These are phyloP conservation scores for Exophiala lecanii-corni DNA, from an alignment of 2,329 filamentous ascomycete species.

Conservation along the genomic window DNA sequence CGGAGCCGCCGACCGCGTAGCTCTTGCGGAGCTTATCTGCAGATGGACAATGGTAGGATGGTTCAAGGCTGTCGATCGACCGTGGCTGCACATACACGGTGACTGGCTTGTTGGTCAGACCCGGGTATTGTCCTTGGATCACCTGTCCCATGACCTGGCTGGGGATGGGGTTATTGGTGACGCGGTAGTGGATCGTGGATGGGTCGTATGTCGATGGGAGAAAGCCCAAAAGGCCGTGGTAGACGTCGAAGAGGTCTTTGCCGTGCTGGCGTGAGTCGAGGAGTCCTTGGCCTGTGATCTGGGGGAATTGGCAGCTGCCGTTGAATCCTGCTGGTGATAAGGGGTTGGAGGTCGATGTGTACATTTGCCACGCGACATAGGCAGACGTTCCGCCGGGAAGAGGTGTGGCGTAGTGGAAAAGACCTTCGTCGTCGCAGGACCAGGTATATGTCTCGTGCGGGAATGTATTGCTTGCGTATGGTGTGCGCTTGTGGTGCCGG, in stretches of 20 bases:
- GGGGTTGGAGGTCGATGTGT: slow-evolving; percentile 60
- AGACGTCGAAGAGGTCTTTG: slow-evolving; percentile 70
- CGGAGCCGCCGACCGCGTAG: slow-evolving; percentile 44
- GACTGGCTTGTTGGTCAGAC: slow-evolving; percentile 26
- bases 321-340: slow-evolving; percentile 63
- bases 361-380: slow-evolving; percentile 62
- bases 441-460: slow-evolving; percentile 67
- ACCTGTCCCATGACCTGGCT: slow-evolving; percentile 75
- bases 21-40: slow-evolving; percentile 43
- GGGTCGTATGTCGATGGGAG: slow-evolving; percentile 51
- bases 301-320: slow-evolving; percentile 74
- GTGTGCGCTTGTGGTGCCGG: slow-evolving; percentile 79
- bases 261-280: slow-evolving; percentile 74
- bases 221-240: slow-evolving; percentile 64
- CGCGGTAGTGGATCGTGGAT: slow-evolving; percentile 58
- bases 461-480: slow-evolving; percentile 73
- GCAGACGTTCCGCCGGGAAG: slow-evolving; percentile 44
- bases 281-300: slow-evolving; percentile 68
- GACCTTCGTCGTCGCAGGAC: slow-evolving; percentile 65
- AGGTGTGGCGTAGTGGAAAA: slow-evolving; percentile 65
- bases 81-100: slow-evolving; percentile 44
- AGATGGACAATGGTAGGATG: slow-evolving; percentile 61
- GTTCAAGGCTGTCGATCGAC: slow-evolving; percentile 68
- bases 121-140: slow-evolving; percentile 63
- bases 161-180: slow-evolving; percentile 79